Conservation (phyloP, 306 rosid species). For the Alnus rubra region DNA sequence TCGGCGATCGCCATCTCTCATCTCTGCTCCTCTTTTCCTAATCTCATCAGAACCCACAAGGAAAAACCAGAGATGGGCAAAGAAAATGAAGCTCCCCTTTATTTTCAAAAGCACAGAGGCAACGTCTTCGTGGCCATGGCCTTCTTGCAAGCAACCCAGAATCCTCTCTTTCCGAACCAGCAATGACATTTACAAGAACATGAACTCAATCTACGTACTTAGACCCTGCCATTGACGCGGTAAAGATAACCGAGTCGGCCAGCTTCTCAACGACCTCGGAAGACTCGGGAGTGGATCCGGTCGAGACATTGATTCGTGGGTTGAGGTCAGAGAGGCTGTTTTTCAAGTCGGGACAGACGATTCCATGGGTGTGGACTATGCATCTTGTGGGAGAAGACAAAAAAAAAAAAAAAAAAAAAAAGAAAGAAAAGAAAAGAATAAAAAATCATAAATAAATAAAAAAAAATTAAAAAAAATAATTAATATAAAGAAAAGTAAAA, state of each 20-base stretch:
- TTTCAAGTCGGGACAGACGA: slow-evolving; percentile 59
- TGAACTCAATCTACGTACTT: slow-evolving; percentile 48
- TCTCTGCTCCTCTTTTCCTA: slow-evolving; percentile 3
- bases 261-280: slow-evolving; percentile 43
- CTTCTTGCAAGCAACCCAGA: slow-evolving; percentile 66
- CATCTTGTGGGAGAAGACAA: too few relatives aligned
- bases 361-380: too few relatives aligned
- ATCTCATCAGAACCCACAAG: slow-evolving; percentile 20
- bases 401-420: too few relatives aligned
- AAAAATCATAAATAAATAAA: too few relatives aligned
- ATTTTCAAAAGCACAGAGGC: slow-evolving; percentile 42
- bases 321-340: slow-evolving; percentile 63
- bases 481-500: too few relatives aligned
- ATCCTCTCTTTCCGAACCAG: slow-evolving; percentile 65
- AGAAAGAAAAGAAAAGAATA: too few relatives aligned
- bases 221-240: slow-evolving; percentile 25
- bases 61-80: slow-evolving; percentile 32
- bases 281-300: slow-evolving; percentile 35
- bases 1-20: too few relatives aligned
- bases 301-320: slow-evolving; percentile 54
- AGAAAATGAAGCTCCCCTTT: slow-evolving; percentile 71
- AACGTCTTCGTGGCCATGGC: slow-evolving; percentile 61
- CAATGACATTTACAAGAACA: slow-evolving; percentile 39
- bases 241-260: slow-evolving; percentile 24
- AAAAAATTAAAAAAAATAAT: too few relatives aligned